Conservation (phyloP, 2,329 filamentous ascomycete species). For the Pestalotiopsis sp. region DNA sequence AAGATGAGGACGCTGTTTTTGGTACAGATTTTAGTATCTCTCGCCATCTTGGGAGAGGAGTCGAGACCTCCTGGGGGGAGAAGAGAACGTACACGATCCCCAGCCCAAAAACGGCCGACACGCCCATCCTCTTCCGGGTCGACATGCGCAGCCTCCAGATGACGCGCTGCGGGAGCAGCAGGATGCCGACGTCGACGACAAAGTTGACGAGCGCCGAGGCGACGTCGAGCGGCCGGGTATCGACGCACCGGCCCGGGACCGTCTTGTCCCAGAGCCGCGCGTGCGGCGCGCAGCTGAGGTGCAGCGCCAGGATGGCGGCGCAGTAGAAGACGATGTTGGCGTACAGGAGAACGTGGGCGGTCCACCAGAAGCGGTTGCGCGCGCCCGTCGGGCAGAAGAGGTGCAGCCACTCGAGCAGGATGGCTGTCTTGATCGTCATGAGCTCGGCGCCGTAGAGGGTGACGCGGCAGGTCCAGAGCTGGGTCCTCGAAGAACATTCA, state of each 20-base stretch:
- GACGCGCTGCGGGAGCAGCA: neutral
- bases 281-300: neutral
- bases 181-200: neutral
- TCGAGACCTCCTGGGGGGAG: neutral
- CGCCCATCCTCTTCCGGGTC: neutral
- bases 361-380: neutral
- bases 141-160: slow-evolving; percentile 1
- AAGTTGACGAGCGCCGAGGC: neutral
- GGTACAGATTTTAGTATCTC: neutral
- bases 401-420: neutral
- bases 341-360: neutral
- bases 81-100: neutral
- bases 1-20: neutral
- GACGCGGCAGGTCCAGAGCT: neutral
- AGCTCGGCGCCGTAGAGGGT: neutral
- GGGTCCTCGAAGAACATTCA: neutral
- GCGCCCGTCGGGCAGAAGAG: neutral
- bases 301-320: neutral
- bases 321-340: neutral
- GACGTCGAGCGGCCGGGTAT: neutral
- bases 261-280: neutral
- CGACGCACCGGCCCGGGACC: neutral
- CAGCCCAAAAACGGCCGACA: neutral
- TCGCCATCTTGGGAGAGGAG: neutral
- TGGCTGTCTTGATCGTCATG: neutral